Evolutionary conservation across 2,329 filamentous ascomycete genomes (phyloP).

Genomic region (Epichloe aotearoae): DNA sequence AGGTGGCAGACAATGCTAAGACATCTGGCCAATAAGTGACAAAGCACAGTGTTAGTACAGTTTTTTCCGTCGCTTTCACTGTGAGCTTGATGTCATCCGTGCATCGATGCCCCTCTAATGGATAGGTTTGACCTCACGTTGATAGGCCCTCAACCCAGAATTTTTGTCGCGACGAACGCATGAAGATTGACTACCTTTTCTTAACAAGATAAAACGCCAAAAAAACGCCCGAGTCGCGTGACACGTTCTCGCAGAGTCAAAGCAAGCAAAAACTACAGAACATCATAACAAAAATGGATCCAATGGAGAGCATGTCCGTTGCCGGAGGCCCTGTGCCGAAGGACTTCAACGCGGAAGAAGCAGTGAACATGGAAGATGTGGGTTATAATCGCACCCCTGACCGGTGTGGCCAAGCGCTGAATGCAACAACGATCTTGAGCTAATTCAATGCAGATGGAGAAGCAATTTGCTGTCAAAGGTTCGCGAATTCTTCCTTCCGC

Average conservation of each 20-base stretch:
- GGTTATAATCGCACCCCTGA: conserved; percentile 16
- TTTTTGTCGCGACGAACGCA: neutral
- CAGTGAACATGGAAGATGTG: conserved; percentile 42
- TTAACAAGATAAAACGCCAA: neutral
- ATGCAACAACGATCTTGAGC: neutral
- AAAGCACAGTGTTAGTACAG: neutral
- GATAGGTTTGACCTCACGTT: neutral
- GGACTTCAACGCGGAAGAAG: conserved; percentile 46
- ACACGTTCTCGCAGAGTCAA: neutral
- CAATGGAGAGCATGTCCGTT: conserved; percentile 24
- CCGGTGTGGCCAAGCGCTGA: neutral
- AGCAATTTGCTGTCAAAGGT: conserved; percentile 98
- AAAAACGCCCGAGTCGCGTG: neutral
- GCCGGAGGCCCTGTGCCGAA: conserved; percentile 28
- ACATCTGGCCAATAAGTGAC: neutral
- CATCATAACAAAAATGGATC: conserved; percentile 20
- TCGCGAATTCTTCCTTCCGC: conserved; percentile 5
- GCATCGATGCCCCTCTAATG: neutral
- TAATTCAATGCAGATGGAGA: conserved; percentile 61
- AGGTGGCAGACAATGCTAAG: too few relatives aligned
- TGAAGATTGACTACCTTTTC: neutral
- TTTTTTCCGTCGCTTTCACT: neutral
- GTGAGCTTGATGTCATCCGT: neutral
- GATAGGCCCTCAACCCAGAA: neutral
- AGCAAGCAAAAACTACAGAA: neutral